Evolutionary conservation across 768 basidiomycete genomes (phyloP), one percentile per base, ranked within the genome.

Genomic region (Lactarius trivialis): DNA sequence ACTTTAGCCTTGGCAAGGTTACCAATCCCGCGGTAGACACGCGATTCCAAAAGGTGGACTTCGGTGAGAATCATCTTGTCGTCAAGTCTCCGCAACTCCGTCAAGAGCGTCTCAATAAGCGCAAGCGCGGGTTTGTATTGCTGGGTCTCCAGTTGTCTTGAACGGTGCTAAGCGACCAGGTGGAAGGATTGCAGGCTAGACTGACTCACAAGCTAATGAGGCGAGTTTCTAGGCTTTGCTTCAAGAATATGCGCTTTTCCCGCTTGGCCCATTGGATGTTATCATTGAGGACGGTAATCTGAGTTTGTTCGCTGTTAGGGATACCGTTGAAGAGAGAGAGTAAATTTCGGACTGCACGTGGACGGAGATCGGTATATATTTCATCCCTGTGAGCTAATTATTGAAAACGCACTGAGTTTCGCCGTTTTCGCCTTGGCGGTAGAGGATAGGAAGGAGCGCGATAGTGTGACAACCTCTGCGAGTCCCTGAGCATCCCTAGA

Each of bases 31-130:
- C 93, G 85, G 70, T 95, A 92, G 1, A 95, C 92, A 49, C 93
- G 77, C 60, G 91, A 91, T 75, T 99, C 96, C 41, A 98, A 82
- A 9, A 99, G 81, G 69, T 96, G 94, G 0, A 98, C 94, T 72
- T 98, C 96, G 3, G 95, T 98, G 33, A 99, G 80, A 64, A 98
- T 91, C 83, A 96, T 89, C 79, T 98, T 98, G 76, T 98, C 97
- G 73, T 99, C 96, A 30, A 99, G 78, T 28, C 87, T 83, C 74
- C 91, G 93, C 21, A 99, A 82, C 73, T 98, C 97, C 1, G 87
- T 87, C 36, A 98, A 80, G n/a, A 99, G 82, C 0, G 80, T 78
- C 63, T 95, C 93, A 65, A 98, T 94, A 55, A 93, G 81, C 0
- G 81, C 69, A 15, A 98, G 79, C 0, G 96, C 93, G 0, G 84